These are phyloP conservation scores for Gliomastix tumulicola DNA, from an alignment of 2,329 filamentous ascomycete species.

Conservation along the genomic window DNA sequence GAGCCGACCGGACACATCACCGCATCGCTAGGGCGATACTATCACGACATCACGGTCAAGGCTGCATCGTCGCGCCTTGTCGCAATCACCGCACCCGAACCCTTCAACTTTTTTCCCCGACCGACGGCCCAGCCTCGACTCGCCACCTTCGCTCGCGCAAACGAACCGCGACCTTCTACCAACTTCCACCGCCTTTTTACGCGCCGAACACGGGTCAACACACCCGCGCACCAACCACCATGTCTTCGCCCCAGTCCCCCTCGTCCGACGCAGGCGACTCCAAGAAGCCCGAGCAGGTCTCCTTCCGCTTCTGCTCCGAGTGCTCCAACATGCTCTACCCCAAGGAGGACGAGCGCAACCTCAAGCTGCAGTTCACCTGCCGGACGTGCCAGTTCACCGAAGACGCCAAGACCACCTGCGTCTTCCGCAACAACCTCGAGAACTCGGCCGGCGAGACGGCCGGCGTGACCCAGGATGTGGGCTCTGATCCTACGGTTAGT, in stretches of 20 bases:
- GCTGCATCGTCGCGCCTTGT: no score
- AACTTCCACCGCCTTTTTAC: no score
- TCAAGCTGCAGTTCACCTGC: constrained; percentile 89
- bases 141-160: no score
- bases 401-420: constrained; percentile 78
- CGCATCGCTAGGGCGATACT: no score
- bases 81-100: no score
- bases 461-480: constrained; percentile 95
- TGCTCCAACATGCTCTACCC: constrained; percentile 98
- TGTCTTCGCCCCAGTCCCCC: constrained; percentile 53
- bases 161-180: no score
- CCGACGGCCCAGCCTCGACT: no score
- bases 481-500: constrained; percentile 98
- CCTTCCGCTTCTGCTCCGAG: constrained; percentile 96
- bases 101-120: no score
- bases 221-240: constrained; percentile 18
- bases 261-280: constrained; percentile 36
- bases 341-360: constrained; percentile 80
- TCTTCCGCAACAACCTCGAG: constrained; percentile 92
- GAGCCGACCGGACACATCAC: no score
- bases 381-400: constrained; percentile 92
- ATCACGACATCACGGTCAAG: no score
- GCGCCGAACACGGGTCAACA: no score
- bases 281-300: constrained; percentile 69
- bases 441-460: constrained; percentile 91